phyloP scores from a whole-genome alignment of 73 alveolate genomes.

The Paramecium pentaurelia region DNA sequence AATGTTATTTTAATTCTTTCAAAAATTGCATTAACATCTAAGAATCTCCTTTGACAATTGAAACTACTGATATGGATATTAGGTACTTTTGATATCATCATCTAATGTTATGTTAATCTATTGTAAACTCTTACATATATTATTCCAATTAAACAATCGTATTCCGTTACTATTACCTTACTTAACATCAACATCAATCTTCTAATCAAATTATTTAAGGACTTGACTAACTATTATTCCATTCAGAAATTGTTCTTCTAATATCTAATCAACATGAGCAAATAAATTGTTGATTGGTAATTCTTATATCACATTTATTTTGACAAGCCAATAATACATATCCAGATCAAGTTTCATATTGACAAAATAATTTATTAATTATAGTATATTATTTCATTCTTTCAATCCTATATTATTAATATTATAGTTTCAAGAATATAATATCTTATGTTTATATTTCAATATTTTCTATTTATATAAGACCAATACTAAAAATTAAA shows the following conservation, averaged over 20 bases:
- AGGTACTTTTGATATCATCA: conserved; percentile 20
- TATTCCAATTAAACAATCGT: conserved; percentile 34
- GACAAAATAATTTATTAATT: not conserved
- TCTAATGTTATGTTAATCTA: not conserved
- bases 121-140: not conserved
- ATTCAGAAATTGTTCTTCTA: not conserved
- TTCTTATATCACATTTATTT: not conserved
- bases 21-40: not conserved
- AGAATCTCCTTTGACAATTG: conserved; percentile 20
- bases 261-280: not conserved
- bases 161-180: conserved; percentile 3
- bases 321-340: not conserved
- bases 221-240: not conserved
- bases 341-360: conserved; percentile 38
- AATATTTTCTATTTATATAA: not conserved
- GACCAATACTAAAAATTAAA: not conserved
- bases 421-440: not conserved
- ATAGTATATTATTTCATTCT: not conserved
- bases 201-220: not conserved
- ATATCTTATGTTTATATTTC: not conserved
- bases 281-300: not conserved
- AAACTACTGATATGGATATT: not conserved
- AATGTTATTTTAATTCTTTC: not conserved
- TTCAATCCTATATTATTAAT: not conserved
- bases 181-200: not conserved